Evolutionary conservation across 345 rosid species (phyloP), one percentile per base, ranked within the genome.

Genomic region (Camelina laxa): DNA sequence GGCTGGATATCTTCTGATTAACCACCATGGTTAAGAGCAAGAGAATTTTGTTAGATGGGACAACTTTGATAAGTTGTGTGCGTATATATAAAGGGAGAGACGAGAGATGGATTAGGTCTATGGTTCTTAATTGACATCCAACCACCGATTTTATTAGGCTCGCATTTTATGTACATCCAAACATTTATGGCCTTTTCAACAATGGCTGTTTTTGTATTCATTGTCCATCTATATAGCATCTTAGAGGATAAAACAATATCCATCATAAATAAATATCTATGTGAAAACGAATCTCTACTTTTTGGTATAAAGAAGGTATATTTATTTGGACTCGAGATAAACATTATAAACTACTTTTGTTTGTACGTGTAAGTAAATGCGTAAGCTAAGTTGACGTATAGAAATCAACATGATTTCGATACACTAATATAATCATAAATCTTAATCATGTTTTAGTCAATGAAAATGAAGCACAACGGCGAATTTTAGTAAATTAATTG

Each of bases 91-190:
- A 21, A 21, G 69, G 30, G 30, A 6, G 48, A 41, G 63, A 78
- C 16, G 73, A 65, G 58, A 42, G 22, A 24, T 66, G 22, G 64
- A 60, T 67, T 42, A 51, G 65, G 81, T 78, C 3, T 78, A 33
- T 66, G 77, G 60, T 54, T 67, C 63, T 78, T 78, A 60, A 78
- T 78, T 72, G 77, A 60, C 50, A 60, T 60, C 65, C 81, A 78
- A 78, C 77, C 38, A 78, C 81, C 81, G 20, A 44, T 71, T 72
- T 72, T 72, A 78, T 78, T 78, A 78, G 77, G 69, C 81, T 78
- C 63, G 77, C 81, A 72, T 66, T 75, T 77, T 70, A 12, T 33
- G 68, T 65, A 71, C 68, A 30, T 72, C 22, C 57, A 65, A 60
- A 77, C 73, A 77, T 77, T 72, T 77, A 77, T 78, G 70, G 59